Conservation (phyloP, 2,329 filamentous ascomycete species). For the Gremmenia infestans region DNA sequence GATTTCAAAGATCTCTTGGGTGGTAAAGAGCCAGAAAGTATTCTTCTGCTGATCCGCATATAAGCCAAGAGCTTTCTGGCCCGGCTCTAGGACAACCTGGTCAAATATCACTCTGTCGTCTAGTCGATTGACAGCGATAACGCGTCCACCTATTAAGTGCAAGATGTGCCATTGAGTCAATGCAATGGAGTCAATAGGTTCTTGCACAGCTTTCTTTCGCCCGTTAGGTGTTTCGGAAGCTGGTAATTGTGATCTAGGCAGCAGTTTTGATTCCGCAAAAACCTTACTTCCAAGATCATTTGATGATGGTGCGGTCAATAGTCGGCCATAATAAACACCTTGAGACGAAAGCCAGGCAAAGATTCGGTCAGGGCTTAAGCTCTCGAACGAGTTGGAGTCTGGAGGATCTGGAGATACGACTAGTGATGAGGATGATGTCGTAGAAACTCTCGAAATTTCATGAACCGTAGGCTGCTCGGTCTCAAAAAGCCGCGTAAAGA, state of each 20-base stretch:
- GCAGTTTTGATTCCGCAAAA: slow-evolving; percentile 72
- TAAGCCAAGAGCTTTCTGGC: slow-evolving; percentile 75
- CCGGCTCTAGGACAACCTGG: slow-evolving; percentile 75
- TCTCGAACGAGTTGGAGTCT: slow-evolving; percentile 49
- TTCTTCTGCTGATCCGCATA: slow-evolving; percentile 90
- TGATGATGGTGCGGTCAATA: slow-evolving; percentile 57
- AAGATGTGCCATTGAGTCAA: slow-evolving; percentile 94
- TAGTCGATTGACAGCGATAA: slow-evolving; percentile 82
- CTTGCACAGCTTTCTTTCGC: slow-evolving; percentile 59
- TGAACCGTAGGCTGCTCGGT: slow-evolving; percentile 74
- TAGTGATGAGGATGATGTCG: slow-evolving; percentile 59
- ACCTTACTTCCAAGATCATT: slow-evolving; percentile 67
- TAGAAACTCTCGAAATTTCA: slow-evolving; percentile 59
- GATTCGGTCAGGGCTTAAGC: slow-evolving; percentile 58
- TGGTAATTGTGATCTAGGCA: slow-evolving; percentile 69
- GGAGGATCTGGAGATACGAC: slow-evolving; percentile 71
- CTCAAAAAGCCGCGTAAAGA: slow-evolving; percentile 86
- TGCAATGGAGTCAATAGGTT: slow-evolving; percentile 72
- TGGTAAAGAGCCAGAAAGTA: slow-evolving; percentile 95
- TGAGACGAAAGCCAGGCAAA: slow-evolving; percentile 91
- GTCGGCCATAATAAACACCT: slow-evolving; percentile 80
- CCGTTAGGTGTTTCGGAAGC: slow-evolving; percentile 60
- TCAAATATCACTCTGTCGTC: slow-evolving; percentile 84
- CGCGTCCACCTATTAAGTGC: slow-evolving; percentile 71
- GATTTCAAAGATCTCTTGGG: slow-evolving; percentile 87